These are phyloP conservation scores for Cladosporium sp. DNA, from an alignment of 2,329 filamentous ascomycete species.

Conservation along the genomic window DNA sequence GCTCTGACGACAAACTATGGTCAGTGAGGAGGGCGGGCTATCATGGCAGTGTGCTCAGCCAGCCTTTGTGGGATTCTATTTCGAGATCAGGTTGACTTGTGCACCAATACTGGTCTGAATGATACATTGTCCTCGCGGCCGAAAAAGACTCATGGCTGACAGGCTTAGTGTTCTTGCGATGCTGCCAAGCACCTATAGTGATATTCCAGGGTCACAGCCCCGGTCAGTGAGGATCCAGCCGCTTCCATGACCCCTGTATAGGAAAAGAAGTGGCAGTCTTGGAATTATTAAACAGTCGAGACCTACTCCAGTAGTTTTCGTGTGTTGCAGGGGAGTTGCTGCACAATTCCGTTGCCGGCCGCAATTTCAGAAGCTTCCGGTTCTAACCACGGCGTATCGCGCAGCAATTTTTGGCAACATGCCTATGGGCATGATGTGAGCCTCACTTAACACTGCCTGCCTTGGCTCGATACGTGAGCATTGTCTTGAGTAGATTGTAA, in stretches of 20 bases:
- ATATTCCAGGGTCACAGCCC: not conserved
- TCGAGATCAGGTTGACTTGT: not conserved
- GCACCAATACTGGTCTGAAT: not conserved
- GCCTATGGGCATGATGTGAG: not conserved
- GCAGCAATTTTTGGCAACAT: not conserved
- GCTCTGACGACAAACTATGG: not conserved
- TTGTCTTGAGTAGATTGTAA: not conserved
- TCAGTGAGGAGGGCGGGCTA: not conserved
- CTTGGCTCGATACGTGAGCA: not conserved
- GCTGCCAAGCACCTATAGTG: slow-evolving; percentile 5
- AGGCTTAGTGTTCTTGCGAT: not conserved
- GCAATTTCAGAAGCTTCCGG: not conserved
- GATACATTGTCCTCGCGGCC: not conserved
- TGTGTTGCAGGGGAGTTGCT: not conserved
- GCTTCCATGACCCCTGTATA: slow-evolving; percentile 11
- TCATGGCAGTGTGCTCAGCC: not conserved
- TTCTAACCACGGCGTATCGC: not conserved
- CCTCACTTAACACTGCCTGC: not conserved
- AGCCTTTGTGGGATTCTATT: not conserved
- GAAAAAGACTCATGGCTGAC: not conserved
- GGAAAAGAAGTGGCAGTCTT: not conserved
- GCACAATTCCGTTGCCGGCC: not conserved
- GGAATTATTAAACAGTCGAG: not conserved
- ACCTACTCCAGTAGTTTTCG: slow-evolving; percentile 1
- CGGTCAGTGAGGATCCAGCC: slow-evolving; percentile 4